These are phyloP conservation scores for Cryptomeria japonica DNA, from an alignment of 75 land plant genomes.

Conservation along the genomic window DNA sequence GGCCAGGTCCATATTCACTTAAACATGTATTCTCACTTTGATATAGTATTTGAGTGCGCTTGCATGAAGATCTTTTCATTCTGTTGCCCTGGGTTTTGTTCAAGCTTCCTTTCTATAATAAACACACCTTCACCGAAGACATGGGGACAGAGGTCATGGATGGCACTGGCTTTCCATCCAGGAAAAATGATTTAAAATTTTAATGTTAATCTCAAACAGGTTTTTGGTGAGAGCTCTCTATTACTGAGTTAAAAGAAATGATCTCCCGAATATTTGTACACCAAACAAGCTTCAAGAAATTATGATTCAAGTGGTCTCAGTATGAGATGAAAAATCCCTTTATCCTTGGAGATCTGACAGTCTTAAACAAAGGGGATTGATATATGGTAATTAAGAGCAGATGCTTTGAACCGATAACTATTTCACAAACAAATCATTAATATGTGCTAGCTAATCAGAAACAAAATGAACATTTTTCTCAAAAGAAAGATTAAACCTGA, in stretches of 20 bases:
- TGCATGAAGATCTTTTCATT: not conserved
- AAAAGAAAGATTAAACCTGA: not conserved
- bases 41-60: not conserved
- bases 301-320: not conserved
- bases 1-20: not conserved
- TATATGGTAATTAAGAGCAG: not conserved
- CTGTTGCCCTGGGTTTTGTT: not conserved
- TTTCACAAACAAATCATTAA: not conserved
- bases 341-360: not conserved
- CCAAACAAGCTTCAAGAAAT: not conserved
- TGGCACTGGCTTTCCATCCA: not conserved
- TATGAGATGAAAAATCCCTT: not conserved
- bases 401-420: not conserved
- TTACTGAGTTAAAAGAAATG: not conserved
- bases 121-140: not conserved
- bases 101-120: not conserved
- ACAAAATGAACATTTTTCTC: not conserved
- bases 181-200: not conserved
- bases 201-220: not conserved
- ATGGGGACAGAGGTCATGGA: not conserved
- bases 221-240: not conserved
- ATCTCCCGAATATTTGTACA: not conserved
- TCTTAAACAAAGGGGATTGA: not conserved
- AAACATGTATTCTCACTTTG: not conserved
- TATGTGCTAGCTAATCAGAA: not conserved